These are phyloP conservation scores for Articulospora tetracladia DNA, from an alignment of 495 filamentous ascomycete species.

Conservation along the genomic window DNA sequence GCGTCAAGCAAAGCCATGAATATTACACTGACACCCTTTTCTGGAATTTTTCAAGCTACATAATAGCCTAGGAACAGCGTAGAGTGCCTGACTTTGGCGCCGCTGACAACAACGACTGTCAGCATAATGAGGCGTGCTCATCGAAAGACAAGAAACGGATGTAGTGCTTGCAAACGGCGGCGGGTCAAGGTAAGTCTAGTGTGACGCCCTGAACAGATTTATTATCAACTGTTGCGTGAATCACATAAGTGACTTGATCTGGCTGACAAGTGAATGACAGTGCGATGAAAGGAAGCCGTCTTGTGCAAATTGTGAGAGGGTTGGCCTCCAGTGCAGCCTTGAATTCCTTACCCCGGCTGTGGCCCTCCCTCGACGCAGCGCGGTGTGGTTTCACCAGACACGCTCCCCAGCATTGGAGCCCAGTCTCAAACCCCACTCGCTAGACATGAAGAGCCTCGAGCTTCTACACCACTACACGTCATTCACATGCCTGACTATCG, in stretches of 20 bases:
- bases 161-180: slow-evolving; percentile 7
- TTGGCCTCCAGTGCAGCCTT: slow-evolving; percentile 6
- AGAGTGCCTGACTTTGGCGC: too few species aligned
- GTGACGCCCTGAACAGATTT: not conserved
- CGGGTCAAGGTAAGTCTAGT: slow-evolving; percentile 7
- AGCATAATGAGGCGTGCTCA: slow-evolving; percentile 8
- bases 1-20: too few species aligned
- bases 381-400: not conserved
- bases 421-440: not conserved
- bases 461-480: slow-evolving; percentile 28
- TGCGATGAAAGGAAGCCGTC: slow-evolving; percentile 12
- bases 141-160: slow-evolving; percentile 11
- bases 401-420: not conserved
- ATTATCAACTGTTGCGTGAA: not conserved
- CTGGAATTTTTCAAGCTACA: too few species aligned
- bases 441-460: slow-evolving; percentile 14
- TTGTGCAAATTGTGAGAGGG: slow-evolving; percentile 2
- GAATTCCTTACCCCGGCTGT: slow-evolving; percentile 6
- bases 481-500: slow-evolving; percentile 14
- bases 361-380: not conserved
- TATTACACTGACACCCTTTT: too few species aligned
- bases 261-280: not conserved
- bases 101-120: too few species aligned
- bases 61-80: too few species aligned
- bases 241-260: too few species aligned